Base-by-base conservation (phyloP, 2,329 filamentous ascomycete species). In the Diplodia scrobiculata region DNA sequence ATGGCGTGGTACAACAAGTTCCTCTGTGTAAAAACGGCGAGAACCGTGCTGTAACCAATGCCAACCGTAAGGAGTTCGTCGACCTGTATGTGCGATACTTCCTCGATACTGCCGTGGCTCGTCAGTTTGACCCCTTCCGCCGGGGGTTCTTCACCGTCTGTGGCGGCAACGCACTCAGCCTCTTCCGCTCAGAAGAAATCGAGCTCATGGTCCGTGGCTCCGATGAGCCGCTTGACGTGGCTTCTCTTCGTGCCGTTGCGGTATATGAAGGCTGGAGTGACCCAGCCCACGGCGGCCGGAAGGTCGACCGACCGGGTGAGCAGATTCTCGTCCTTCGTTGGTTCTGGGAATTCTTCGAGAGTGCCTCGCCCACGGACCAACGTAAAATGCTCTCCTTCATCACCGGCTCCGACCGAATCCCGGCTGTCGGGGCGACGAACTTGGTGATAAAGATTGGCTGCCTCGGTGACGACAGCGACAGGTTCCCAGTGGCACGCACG, bases 111-210 rank as follows among this genome's bases (percentile, higher is more conserved):
- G 85, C 91, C 0, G 90, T 97, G 1, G 81, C 86, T 47, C 85
- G 91, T 48, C 92, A 97, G 73, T 97, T 96, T 70, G 92, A 96
- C 74, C 92, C 93, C 0, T 97, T 97, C 82, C 95, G 95, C 75
- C 87, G 92, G 65, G 93, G 93, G 0, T 97, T 97, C 78, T 97
- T 92, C 76, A 96, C 91, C 0, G 91, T 97, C 32, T 96, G 92
- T 74, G 91, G 90, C 41, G 91, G 92, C 41, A 96, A 95, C 74
- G 92, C 93, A 0, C 82, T 97, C 41, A 91, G 89, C 0, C 84
- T 97, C 1, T 97, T 97, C 77, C 86, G 91, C 17, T 90, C 93
- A 0, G 92, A 97, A 75, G 93, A 97, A 76, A 96, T 97, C 68
- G 93, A 97, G 75, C 84, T 96, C 3, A 84, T 97, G 0, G 86